Percentiles rank a stretch among this genome's conserved stretches.
Conservation (phyloP, 768 basidiomycete species). For the Postia placenta region DNA sequence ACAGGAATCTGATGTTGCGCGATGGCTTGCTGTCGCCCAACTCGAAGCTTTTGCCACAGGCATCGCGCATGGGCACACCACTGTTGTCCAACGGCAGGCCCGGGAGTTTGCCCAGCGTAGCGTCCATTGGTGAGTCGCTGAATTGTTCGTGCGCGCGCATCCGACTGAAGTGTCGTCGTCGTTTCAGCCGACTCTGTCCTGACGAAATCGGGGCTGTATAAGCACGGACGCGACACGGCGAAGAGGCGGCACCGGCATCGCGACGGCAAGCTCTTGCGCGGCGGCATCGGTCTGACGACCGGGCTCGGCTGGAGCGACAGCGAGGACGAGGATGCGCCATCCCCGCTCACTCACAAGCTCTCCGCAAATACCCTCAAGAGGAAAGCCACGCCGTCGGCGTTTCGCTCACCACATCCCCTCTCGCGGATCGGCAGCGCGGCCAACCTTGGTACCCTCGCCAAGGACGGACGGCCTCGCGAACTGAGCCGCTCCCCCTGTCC, state of each 20-base stretch:
- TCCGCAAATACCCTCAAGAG: conserved; percentile 21
- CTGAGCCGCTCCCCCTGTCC: background rate
- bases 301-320: conserved; percentile 39
- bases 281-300: conserved; percentile 35
- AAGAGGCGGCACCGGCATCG: conserved; percentile 29
- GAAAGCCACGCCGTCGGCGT: conserved; percentile 15
- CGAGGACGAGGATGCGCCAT: conserved; percentile 37
- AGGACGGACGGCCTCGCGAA: background rate
- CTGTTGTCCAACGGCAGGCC: conserved; percentile 12
- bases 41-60: conserved; percentile 31
- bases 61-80: conserved; percentile 12
- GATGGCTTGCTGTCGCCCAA: conserved; percentile 33
- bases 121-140: background rate
- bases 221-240: conserved; percentile 31
- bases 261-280: conserved; percentile 30
- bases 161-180: too few relatives aligned
- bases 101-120: conserved; percentile 20
- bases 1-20: conserved; percentile 33
- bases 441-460: conserved; percentile 6
- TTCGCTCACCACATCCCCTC: conserved; percentile 15
- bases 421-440: conserved; percentile 21
- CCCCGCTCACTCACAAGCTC: conserved; percentile 29
- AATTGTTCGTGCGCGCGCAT: too few relatives aligned
- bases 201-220: conserved; percentile 29
- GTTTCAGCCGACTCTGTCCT: conserved; percentile 19